Evolutionary conservation across 108 stramenopile genomes (phyloP).

Genomic region (Fistulifera solaris): DNA sequence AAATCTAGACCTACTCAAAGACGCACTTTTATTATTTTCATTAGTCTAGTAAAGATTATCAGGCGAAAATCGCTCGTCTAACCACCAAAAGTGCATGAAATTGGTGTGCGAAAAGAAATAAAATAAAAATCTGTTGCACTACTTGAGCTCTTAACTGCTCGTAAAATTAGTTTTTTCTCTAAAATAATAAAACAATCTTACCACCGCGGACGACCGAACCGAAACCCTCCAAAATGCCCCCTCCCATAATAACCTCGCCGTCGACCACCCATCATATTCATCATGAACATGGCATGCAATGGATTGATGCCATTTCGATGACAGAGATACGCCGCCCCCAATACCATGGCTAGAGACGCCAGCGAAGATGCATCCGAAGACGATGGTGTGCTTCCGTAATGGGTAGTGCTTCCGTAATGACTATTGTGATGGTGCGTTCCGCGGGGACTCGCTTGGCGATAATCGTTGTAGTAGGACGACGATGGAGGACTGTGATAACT

Average conservation of each 20-base stretch:
- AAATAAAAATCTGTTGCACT: no score
- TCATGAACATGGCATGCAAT: conserved; percentile 45
- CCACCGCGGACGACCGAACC: conserved; percentile 7
- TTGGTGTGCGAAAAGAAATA: no score
- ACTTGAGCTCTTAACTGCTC: no score
- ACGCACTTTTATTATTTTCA: no score
- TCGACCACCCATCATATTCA: conserved; percentile 38
- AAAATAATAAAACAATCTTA: no score
- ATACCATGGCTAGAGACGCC: conserved; percentile 31
- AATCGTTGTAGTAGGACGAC: conserved; percentile 1
- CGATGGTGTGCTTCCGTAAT: neutral
- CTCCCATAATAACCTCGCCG: conserved; percentile 19
- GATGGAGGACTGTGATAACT: neutral
- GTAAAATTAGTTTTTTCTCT: no score
- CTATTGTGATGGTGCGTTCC: no score
- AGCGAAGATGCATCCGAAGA: conserved; percentile 2
- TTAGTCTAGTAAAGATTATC: no score
- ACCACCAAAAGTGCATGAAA: no score
- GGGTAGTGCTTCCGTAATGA: neutral
- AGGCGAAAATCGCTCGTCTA: no score
- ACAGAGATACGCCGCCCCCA: conserved; percentile 27
- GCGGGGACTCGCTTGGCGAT: no score
- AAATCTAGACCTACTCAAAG: no score
- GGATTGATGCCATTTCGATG: conserved; percentile 62
- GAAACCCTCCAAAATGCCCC: conserved; percentile 25